Evolutionary conservation across 2,329 filamentous ascomycete species (phyloP).

Genomic region (Aspergillus pseudoviridinutans): DNA sequence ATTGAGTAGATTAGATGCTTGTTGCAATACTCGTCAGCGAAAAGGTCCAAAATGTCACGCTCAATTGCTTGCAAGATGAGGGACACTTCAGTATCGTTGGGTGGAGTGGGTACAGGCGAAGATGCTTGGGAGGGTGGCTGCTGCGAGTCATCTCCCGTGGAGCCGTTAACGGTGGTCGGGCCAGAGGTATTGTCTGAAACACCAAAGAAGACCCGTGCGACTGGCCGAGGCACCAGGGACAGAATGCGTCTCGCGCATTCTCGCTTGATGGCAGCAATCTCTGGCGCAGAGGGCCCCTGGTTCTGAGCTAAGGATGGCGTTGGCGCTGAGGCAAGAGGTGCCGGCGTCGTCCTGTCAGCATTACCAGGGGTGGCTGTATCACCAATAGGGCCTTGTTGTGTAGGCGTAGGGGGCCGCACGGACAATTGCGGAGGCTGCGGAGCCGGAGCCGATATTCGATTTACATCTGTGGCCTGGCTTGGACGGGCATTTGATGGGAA

Average conservation of each 20-base stretch:
- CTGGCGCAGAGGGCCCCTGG: slow-evolving; percentile 21
- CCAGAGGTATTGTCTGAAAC: slow-evolving; percentile 14
- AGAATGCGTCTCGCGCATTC: slow-evolving; percentile 42
- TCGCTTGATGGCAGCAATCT: slow-evolving; percentile 41
- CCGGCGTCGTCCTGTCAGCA: slow-evolving; percentile 18
- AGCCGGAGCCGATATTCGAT: slow-evolving; percentile 15
- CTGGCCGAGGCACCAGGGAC: slow-evolving; percentile 39
- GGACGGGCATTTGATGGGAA: slow-evolving; percentile 83
- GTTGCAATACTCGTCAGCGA: slow-evolving; percentile 83
- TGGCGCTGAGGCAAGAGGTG: slow-evolving; percentile 9
- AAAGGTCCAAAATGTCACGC: slow-evolving; percentile 63
- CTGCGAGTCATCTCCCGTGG: not conserved
- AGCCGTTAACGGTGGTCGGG: not conserved
- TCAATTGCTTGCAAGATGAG: slow-evolving; percentile 58
- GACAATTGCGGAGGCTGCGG: slow-evolving; percentile 8
- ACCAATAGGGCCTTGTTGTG: slow-evolving; percentile 10
- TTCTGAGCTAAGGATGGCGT: slow-evolving; percentile 15
- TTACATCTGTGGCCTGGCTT: slow-evolving; percentile 33
- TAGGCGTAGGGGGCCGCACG: slow-evolving; percentile 19
- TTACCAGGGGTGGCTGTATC: slow-evolving; percentile 16
- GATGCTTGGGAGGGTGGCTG: slow-evolving; percentile 4
- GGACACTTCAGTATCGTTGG: slow-evolving; percentile 37
- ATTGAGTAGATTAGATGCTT: slow-evolving; percentile 83
- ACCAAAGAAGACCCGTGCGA: slow-evolving; percentile 45
- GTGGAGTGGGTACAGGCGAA: slow-evolving; percentile 5